Conservation (phyloP, 78 protist genomes). For the slime mould (Dictyostelium discoideum) region DNA sequence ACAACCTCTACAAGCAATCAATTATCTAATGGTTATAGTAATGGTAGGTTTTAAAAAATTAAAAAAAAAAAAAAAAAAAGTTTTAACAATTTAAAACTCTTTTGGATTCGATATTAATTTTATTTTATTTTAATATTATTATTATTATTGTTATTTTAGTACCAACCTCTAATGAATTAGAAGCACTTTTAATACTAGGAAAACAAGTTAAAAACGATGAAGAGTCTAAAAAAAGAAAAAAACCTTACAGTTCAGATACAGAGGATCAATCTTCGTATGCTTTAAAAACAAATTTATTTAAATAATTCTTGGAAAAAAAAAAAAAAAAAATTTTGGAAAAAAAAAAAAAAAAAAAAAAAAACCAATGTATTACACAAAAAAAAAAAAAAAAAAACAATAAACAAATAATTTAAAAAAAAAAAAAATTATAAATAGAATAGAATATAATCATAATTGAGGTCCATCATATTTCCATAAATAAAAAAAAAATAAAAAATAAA, state of each 20-base stretch:
- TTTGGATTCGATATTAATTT: neutral
- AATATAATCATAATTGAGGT: too few relatives aligned
- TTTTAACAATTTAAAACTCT: too few relatives aligned
- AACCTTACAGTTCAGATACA: neutral
- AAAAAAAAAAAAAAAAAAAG: neutral
- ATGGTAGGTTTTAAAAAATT: neutral
- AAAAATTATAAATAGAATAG: too few relatives aligned
- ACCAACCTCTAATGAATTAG: neutral
- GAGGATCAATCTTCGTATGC: neutral
- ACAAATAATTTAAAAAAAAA: too few relatives aligned
- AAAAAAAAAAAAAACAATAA: neutral
- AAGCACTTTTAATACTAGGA: conserved; percentile 22
- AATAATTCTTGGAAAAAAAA: neutral
- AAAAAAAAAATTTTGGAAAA: neutral
- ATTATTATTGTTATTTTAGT: neutral
- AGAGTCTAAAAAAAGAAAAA: conserved; percentile 27
- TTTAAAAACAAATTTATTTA: conserved; percentile 1
- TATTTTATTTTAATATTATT: neutral
- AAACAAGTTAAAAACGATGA: neutral
- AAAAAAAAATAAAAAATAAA: too few relatives aligned
- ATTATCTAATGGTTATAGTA: neutral
- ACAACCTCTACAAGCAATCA: neutral
- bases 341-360: neutral
- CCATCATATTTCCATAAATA: too few relatives aligned
- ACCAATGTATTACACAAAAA: neutral